Evolutionary conservation across 176 grass and related monocot species (phyloP).

Genomic region (Echinochloa phyllopogon): DNA sequence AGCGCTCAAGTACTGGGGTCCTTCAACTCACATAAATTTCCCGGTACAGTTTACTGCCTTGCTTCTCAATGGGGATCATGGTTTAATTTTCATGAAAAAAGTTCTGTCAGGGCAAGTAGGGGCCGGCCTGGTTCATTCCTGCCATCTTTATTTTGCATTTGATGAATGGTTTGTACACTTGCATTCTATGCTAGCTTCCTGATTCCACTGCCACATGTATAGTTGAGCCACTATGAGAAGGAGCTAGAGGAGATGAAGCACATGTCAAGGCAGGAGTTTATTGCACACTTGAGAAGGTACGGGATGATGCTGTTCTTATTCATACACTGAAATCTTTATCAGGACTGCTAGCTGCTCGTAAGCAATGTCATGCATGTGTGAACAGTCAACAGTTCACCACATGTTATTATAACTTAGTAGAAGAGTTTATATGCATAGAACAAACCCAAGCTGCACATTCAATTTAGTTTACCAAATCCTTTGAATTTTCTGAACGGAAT

Average conservation of each 20-base stretch:
- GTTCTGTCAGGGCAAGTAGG: slow-evolving; percentile 27
- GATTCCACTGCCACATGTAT: slow-evolving; percentile 1
- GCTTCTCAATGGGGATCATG: too few species aligned
- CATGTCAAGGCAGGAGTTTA: slow-evolving; percentile 88
- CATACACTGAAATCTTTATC: not conserved
- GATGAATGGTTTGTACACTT: slow-evolving; percentile 2
- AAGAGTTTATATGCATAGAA: not conserved
- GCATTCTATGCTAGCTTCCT: not conserved
- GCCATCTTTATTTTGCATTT: not conserved
- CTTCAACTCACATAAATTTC: slow-evolving; percentile 87
- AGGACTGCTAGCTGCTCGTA: not conserved
- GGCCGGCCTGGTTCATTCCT: slow-evolving; percentile 39
- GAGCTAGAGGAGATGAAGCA: slow-evolving; percentile 92
- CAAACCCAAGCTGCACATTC: not conserved
- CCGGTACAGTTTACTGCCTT: slow-evolving; percentile 48
- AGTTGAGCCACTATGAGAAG: slow-evolving; percentile 77
- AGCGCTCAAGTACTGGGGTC: slow-evolving; percentile 95
- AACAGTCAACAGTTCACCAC: not conserved
- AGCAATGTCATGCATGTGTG: not conserved
- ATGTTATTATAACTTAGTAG: not conserved
- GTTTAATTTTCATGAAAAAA: not conserved
- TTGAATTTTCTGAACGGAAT: slow-evolving; percentile 17
- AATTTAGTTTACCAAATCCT: not conserved
- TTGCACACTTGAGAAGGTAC: slow-evolving; percentile 89
- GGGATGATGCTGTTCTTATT: not conserved